Evolutionary conservation across 2,329 filamentous ascomycete genomes (phyloP).

Genomic region (Scedosporium boydii): DNA sequence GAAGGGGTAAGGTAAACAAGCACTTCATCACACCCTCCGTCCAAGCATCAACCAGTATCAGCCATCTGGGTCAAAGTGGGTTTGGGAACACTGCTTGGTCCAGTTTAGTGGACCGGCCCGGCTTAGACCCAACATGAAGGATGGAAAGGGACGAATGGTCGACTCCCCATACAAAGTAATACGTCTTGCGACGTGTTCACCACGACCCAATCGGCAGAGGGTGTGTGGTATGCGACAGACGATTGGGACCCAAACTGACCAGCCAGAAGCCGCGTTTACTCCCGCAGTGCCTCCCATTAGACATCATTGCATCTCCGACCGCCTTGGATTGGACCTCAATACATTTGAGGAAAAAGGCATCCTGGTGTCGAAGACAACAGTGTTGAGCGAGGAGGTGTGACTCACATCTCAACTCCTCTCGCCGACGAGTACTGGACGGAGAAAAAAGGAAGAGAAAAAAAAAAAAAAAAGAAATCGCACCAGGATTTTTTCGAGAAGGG

Average conservation of each 20-base stretch:
- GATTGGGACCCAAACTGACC: neutral
- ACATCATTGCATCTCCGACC: slow-evolving; percentile 5
- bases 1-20: neutral
- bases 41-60: neutral
- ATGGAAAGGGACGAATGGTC: neutral
- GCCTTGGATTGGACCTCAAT: slow-evolving; percentile 4
- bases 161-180: neutral
- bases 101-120: neutral
- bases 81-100: neutral
- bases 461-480: too few species aligned
- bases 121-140: neutral
- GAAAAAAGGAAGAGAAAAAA: too few species aligned
- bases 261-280: neutral
- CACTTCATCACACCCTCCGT: neutral
- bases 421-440: too few species aligned
- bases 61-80: too few species aligned
- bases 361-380: neutral
- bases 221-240: neutral
- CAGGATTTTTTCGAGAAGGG: too few species aligned
- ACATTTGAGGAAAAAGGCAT: neutral
- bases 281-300: neutral
- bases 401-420: too few species aligned
- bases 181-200: slow-evolving; percentile 1
- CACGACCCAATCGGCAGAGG: slow-evolving; percentile 1
- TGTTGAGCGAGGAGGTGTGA: too few species aligned